Percentiles rank a stretch among this genome's conserved stretches.
phyloP scores from a whole-genome alignment of 176 grass and related monocot genomes.

The Rhynchospora pubera region DNA sequence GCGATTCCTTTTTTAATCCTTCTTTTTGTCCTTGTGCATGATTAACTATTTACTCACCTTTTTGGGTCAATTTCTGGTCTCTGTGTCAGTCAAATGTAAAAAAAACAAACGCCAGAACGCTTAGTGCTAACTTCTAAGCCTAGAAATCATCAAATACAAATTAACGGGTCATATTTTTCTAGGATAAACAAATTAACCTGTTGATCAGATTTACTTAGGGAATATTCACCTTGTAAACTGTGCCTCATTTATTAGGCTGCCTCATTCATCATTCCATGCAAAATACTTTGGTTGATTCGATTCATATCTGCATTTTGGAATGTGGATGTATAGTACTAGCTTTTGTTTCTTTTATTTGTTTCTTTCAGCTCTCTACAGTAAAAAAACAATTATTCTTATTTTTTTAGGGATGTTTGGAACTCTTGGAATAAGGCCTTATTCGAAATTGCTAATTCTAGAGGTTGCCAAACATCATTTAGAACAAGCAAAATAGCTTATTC shows the following conservation, averaged over 20 bases:
- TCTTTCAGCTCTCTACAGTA: background rate
- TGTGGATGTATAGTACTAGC: background rate
- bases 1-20: background rate
- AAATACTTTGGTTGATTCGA: background rate
- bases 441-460: too few relatives aligned
- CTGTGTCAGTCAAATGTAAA: slow-evolving; percentile 15
- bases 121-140: background rate
- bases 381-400: too few relatives aligned
- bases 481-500: too few relatives aligned
- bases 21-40: slow-evolving; percentile 17
- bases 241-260: background rate
- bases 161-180: slow-evolving; percentile 2
- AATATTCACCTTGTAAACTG: background rate
- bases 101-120: background rate
- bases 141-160: background rate
- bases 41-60: background rate
- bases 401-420: too few relatives aligned
- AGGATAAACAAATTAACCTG: background rate
- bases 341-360: background rate
- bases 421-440: too few relatives aligned
- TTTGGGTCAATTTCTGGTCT: slow-evolving; percentile 14
- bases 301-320: background rate
- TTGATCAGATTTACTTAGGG: slow-evolving; percentile 5
- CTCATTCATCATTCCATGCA: background rate
- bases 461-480: too few relatives aligned